Conservation (phyloP, 2,329 filamentous ascomycete species). For the Penicillium psychrosexuale region DNA sequence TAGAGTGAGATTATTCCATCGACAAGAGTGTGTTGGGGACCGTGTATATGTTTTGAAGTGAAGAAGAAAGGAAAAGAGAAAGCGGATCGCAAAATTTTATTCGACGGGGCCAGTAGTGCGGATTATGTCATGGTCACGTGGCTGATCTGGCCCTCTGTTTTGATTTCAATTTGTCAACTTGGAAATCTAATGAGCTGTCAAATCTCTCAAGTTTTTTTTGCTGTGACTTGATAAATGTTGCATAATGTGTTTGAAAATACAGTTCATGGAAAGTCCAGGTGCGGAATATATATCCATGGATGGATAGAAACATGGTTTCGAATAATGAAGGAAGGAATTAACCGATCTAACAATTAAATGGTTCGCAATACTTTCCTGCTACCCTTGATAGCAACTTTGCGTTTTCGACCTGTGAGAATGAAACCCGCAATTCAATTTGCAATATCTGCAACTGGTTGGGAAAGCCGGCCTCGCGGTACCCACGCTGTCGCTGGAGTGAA, state of each 20-base stretch:
- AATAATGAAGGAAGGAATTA: neutral
- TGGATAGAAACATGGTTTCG: neutral
- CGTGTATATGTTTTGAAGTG: conserved; percentile 31
- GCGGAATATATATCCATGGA: neutral
- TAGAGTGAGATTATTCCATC: conserved; percentile 36
- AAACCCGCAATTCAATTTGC: neutral
- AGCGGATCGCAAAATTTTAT: conserved; percentile 8
- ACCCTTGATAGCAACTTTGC: neutral
- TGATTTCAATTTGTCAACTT: neutral
- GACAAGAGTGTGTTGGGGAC: conserved; percentile 49
- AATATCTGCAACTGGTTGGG: neutral
- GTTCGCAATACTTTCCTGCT: neutral
- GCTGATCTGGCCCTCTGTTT: neutral
- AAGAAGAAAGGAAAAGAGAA: conserved; percentile 24
- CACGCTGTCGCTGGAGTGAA: neutral
- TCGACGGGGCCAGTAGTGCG: neutral
- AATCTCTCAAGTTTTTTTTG: neutral
- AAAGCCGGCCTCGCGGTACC: neutral
- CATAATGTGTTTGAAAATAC: neutral
- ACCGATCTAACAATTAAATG: too few relatives aligned
- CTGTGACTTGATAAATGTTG: neutral
- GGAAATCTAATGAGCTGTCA: neutral
- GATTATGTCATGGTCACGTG: conserved; percentile 10
- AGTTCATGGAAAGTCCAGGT: neutral
- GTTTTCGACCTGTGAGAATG: neutral